Conservation (phyloP, 2,329 filamentous ascomycete genomes). For the Alternaria sp. region DNA sequence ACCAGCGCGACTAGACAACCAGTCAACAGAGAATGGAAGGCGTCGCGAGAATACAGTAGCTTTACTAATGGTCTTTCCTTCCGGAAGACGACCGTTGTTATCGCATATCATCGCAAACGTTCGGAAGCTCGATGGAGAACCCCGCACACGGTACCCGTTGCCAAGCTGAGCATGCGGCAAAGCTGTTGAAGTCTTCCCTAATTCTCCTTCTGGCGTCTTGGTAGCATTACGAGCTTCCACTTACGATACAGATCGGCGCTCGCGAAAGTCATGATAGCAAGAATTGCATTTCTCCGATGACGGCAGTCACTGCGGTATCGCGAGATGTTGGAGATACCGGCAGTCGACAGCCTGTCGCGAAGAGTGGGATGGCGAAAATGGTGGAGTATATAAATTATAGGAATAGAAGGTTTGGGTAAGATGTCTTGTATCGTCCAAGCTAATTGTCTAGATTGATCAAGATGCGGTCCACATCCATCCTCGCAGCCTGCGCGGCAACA, state of each 20-base stretch:
- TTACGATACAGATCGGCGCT: conserved; percentile 18
- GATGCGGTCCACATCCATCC: conserved; percentile 17
- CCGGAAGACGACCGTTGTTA: not conserved
- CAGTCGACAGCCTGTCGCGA: conserved; percentile 1
- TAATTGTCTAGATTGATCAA: not conserved
- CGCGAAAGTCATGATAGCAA: conserved; percentile 5
- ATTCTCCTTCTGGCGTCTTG: conserved; percentile 17
- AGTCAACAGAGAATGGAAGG: not conserved
- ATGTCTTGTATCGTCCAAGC: not conserved
- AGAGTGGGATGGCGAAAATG: conserved; percentile 12
- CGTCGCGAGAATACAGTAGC: not conserved
- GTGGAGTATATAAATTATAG: not conserved
- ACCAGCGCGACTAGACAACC: not conserved
- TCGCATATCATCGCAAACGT: not conserved
- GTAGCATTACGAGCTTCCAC: conserved; percentile 26
- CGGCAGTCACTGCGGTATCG: conserved; percentile 7
- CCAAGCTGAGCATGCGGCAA: conserved; percentile 12
- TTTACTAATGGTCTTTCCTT: not conserved
- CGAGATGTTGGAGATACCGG: conserved; percentile 16
- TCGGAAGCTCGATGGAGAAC: conserved; percentile 4
- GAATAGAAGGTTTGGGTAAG: not conserved
- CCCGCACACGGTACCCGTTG: conserved; percentile 13
- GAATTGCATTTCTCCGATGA: conserved; percentile 9
- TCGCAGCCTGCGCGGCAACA: conserved; percentile 7
- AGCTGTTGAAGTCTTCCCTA: conserved; percentile 1